phyloP scores from a whole-genome alignment of 2,329 filamentous ascomycete species.

The Hymenoscyphus repandus region DNA sequence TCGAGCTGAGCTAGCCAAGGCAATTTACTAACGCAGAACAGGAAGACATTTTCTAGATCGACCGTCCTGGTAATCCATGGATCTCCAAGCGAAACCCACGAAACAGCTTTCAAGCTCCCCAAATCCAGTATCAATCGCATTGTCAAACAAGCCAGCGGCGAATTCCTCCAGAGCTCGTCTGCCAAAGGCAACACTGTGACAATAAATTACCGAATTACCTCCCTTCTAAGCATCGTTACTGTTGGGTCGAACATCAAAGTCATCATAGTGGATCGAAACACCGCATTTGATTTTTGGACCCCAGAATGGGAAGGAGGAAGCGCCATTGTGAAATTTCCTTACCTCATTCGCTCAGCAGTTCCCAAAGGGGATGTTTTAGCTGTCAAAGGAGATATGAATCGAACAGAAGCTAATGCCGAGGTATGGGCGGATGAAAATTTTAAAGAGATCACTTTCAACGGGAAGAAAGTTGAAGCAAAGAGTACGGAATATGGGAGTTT shows the following conservation, averaged over 20 bases:
- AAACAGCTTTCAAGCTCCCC: too few relatives aligned
- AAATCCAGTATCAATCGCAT: too few relatives aligned
- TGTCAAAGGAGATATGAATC: neutral
- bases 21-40: too few relatives aligned
- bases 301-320: slow-evolving; percentile 21
- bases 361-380: neutral
- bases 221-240: neutral
- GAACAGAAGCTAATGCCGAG: slow-evolving; percentile 54
- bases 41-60: too few relatives aligned
- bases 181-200: slow-evolving; percentile 1
- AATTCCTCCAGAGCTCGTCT: slow-evolving; percentile 41
- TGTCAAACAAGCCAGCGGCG: neutral
- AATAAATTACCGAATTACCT: slow-evolving; percentile 1
- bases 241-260: neutral
- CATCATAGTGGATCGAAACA: neutral
- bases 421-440: slow-evolving; percentile 37
- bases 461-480: slow-evolving; percentile 31
- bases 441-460: slow-evolving; percentile 30
- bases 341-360: neutral
- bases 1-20: too few relatives aligned
- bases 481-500: slow-evolving; percentile 51
- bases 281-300: neutral
- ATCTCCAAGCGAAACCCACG: too few relatives aligned
- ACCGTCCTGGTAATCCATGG: too few relatives aligned
- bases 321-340: slow-evolving; percentile 29